These are phyloP conservation scores for Suillus cothurnatus DNA, from an alignment of 768 basidiomycete genomes.

Conservation along the genomic window DNA sequence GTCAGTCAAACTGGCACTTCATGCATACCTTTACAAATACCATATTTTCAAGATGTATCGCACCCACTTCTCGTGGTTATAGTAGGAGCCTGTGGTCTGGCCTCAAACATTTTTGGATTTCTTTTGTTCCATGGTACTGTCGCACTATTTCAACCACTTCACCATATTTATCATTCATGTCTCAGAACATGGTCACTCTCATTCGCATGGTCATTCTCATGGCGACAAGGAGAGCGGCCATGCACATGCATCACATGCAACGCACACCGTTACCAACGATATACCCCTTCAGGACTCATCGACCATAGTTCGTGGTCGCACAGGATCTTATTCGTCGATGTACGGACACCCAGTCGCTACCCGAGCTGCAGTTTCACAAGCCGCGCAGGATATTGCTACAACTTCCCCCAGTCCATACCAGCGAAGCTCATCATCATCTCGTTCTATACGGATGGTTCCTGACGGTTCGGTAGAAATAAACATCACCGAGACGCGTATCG, in stretches of 20 bases:
- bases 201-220: conserved; percentile 59
- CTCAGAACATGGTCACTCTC: conserved; percentile 56
- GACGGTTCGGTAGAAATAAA: conserved; percentile 1
- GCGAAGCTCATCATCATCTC: conserved; percentile 29
- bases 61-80: conserved; percentile 87
- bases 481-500: neutral
- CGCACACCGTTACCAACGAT: conserved; percentile 31
- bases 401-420: conserved; percentile 10
- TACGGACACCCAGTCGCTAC: conserved; percentile 78
- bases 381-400: conserved; percentile 76
- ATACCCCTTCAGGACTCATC: conserved; percentile 25
- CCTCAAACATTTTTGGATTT: conserved; percentile 90
- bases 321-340: conserved; percentile 58
- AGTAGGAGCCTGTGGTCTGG: conserved; percentile 86
- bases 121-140: conserved; percentile 90
- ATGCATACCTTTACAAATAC: neutral
- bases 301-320: conserved; percentile 32
- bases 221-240: conserved; percentile 40
- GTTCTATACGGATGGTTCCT: conserved; percentile 1
- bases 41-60: conserved; percentile 65
- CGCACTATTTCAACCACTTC: conserved; percentile 10
- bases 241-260: conserved; percentile 44
- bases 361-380: conserved; percentile 73
- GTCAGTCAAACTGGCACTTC: conserved; percentile 37
- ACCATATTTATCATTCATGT: conserved; percentile 13